Base-by-base conservation (phyloP, 306 rosid species). In the Pterocarpus santalinus region DNA sequence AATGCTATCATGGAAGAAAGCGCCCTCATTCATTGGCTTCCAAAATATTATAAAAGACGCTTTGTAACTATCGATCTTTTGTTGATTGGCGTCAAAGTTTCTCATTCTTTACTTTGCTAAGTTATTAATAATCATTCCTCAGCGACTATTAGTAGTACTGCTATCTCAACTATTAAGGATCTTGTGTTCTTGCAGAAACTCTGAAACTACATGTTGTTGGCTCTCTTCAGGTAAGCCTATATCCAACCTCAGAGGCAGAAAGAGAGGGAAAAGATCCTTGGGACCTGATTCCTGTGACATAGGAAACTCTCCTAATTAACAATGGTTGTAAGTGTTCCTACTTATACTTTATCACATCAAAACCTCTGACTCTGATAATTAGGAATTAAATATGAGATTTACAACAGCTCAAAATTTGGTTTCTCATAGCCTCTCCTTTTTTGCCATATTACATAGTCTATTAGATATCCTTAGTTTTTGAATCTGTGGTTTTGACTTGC, bases 321-420 rank as follows among this genome's bases (percentile, higher is more conserved):
- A 58, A 79, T 83, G 86, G 56, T 70, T 17, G 82, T 83, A 83
- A 71, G 86, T 65, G 77, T 64, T 77, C 58, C 7, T 53, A 34
- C 62, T 51, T n/a, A 4, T 51, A 14, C 8, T 12, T 49, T 34
- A 63, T 71, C 47, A 3, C 4, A 5, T 30, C 44, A 13, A 11
- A 69, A 32, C 11, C 10, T 51, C 64, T 65, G 14, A 53, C 10
- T 51, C 64, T 65, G 14, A 53, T 65, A 4, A 49, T 39, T 64
- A 2, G 12, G 28, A 64, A 65, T 62, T 38, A 63, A 62, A 62
- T 41, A 33, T 12, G 14, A 28, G 61, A 70, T 33, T 22, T 39
- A 39, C 4, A 39, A 5, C 4, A 39, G 44, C 4, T 4, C 4
- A 39, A n/a, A 53, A 8, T 53, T 52, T 78, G 44, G 81, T 39